Percentiles rank a stretch among this genome's conserved stretches.
Evolutionary conservation across 129 eudicot genomes (phyloP).

Genomic region (Sambucus nigra): DNA sequence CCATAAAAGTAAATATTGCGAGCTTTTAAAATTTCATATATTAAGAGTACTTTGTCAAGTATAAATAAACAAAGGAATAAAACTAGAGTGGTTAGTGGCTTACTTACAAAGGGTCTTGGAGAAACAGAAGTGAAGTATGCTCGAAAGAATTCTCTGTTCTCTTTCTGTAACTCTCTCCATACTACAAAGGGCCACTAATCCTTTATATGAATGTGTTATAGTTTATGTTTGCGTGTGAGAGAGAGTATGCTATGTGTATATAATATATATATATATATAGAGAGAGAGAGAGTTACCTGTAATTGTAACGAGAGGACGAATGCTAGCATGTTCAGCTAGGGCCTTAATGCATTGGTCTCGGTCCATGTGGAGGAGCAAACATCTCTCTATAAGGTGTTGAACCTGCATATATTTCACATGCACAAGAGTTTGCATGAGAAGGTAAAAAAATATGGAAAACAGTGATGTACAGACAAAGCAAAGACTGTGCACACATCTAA

Average conservation of each 20-base stretch:
- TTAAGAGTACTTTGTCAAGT: neutral
- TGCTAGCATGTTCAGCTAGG: slow-evolving; percentile 50
- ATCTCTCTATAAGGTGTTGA: slow-evolving; percentile 77
- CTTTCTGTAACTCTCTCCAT: slow-evolving; percentile 70
- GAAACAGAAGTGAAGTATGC: slow-evolving; percentile 38
- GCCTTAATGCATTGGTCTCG: slow-evolving; percentile 57
- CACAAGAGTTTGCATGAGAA: neutral
- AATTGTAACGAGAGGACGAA: slow-evolving; percentile 49
- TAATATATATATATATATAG: too few relatives aligned
- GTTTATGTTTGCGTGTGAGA: neutral
- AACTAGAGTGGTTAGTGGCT: neutral
- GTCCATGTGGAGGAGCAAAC: slow-evolving; percentile 58
- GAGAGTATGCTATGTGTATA: too few relatives aligned
- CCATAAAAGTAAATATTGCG: too few relatives aligned
- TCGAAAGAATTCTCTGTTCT: slow-evolving; percentile 56
- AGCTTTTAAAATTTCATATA: too few relatives aligned
- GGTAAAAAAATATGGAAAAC: neutral
- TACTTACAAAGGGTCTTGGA: slow-evolving; percentile 37
- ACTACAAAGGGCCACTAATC: slow-evolving; percentile 25
- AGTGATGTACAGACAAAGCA: neutral
- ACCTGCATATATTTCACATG: slow-evolving; percentile 27
- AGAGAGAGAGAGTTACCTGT: slow-evolving; percentile 35
- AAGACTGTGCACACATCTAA: too few relatives aligned
- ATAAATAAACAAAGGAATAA: neutral
- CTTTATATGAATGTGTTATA: neutral